Base-by-base conservation (phyloP, 495 filamentous ascomycete genomes). In the Daldinia concentrica region DNA sequence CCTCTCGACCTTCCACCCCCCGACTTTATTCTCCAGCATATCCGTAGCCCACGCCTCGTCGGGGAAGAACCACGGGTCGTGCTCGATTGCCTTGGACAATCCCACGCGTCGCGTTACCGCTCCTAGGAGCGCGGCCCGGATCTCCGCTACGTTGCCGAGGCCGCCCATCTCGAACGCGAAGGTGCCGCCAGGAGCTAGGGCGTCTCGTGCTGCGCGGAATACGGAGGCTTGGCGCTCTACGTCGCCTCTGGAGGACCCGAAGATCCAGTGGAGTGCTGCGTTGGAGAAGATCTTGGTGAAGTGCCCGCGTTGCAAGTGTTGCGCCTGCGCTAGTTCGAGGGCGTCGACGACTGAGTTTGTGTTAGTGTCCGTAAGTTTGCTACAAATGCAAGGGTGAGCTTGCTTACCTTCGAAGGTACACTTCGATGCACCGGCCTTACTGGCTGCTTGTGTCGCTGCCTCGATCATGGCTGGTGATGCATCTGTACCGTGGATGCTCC, bases 261-360 rank as follows among this genome's bases (percentile, higher is more conserved):
- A 83, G 73, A 95, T 89, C 92, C 92, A 95, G 79, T 94, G 91
- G 43, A 94, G 78, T 0, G 92, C 92, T 0, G 92, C 92, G 73
- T 94, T 94, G 43, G 89, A 92, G 76, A 94, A 91, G 68, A 91
- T 82, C 76, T 92, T 93, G 68, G 86, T 86, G 82, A 80, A 84
- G 68, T 64, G 22, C 37, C 64, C 68, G 1, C 37, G 48, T 29
- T 79, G 78, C 0, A 81, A 74, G 43, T 71, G 58, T 17, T 72
- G 27, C 26, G 61, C 37, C 17, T 26, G 22, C 32, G 69, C 26
- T 36, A 82, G 76, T 7, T 63, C 32, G n/a, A 72, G 78, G 29
- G 77, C 80, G 74, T 82, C 80, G 43, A 79, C 56, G 58, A 81
- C 82, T 82, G 27, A 7, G 34, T 37, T 36, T 9, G 14, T 57